Conservation (phyloP, 805 yeast genomes). For the Dipodascus albidus region DNA sequence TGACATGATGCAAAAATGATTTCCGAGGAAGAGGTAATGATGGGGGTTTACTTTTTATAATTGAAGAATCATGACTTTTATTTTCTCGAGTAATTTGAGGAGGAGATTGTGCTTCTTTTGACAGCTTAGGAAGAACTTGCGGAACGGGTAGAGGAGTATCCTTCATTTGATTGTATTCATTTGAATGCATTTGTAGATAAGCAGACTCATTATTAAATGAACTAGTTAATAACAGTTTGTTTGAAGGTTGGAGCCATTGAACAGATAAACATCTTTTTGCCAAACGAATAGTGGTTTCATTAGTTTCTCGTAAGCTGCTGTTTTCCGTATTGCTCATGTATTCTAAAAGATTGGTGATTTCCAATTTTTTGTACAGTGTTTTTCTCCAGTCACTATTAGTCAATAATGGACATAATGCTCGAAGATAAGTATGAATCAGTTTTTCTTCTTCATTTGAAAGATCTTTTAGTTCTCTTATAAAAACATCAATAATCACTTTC, state of each 20-base stretch:
- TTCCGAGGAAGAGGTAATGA: slow-evolving; percentile 6
- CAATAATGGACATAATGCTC: slow-evolving; percentile 64
- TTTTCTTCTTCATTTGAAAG: slow-evolving; percentile 47
- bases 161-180: too few relatives aligned
- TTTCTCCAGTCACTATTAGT: slow-evolving; percentile 48
- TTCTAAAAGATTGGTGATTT: slow-evolving; percentile 38
- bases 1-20: too few relatives aligned
- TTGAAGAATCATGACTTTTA: too few relatives aligned
- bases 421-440: slow-evolving; percentile 56
- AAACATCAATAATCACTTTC: slow-evolving; percentile 71
- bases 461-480: slow-evolving; percentile 68
- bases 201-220: too few relatives aligned
- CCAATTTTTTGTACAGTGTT: slow-evolving; percentile 47
- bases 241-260: neutral
- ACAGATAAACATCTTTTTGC: slow-evolving; percentile 19
- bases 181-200: too few relatives aligned
- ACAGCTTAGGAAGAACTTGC: too few relatives aligned
- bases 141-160: too few relatives aligned
- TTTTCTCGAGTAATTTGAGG: too few relatives aligned
- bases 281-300: slow-evolving; percentile 18
- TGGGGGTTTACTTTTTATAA: too few relatives aligned
- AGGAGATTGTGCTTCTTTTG: too few relatives aligned
- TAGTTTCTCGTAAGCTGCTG: too few relatives aligned
- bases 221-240: neutral
- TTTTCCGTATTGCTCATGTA: slow-evolving; percentile 34